A percentile compares a stretch with the other conserved stretches of the same genome.
phyloP scores from a whole-genome alignment of 768 basidiomycete genomes.

The Auricularia cornea region DNA sequence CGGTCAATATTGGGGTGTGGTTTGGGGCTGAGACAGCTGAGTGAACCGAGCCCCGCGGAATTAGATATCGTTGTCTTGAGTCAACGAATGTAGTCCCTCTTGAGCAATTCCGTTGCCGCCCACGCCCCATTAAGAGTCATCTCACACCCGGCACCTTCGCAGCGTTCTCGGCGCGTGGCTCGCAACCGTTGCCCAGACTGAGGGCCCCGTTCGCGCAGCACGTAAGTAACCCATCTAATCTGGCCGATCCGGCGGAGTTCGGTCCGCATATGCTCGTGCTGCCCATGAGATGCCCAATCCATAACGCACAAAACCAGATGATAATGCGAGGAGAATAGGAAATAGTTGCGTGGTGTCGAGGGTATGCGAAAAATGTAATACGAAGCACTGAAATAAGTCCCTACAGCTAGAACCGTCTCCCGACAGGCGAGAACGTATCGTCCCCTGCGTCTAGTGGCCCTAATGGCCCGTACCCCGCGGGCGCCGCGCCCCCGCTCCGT shows the following conservation, averaged over 20 bases:
- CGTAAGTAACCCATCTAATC: no score
- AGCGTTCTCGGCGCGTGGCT: no score
- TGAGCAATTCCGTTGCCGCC: background rate
- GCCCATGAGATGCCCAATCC: no score
- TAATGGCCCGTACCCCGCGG: constrained; percentile 36
- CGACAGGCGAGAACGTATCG: background rate
- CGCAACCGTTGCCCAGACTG: no score
- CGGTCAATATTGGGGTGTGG: background rate
- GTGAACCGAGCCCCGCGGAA: background rate
- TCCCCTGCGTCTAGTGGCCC: constrained; percentile 34
- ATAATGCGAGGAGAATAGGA: background rate
- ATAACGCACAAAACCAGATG: background rate
- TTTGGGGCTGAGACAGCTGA: background rate
- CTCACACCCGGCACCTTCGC: no score
- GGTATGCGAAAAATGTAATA: background rate
- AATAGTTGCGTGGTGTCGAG: background rate
- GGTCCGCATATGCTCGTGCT: background rate
- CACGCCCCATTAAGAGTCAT: background rate
- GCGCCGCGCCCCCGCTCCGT: constrained; percentile 26
- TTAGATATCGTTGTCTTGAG: background rate
- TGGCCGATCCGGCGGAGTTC: no score
- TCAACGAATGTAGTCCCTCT: background rate
- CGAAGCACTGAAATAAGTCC: background rate
- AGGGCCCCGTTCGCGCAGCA: no score
- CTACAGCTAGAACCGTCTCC: background rate